A percentile compares a stretch with the other conserved stretches of the same genome.
phyloP scores from a whole-genome alignment of 495 filamentous ascomycete genomes.

The Penicillium argentinense region DNA sequence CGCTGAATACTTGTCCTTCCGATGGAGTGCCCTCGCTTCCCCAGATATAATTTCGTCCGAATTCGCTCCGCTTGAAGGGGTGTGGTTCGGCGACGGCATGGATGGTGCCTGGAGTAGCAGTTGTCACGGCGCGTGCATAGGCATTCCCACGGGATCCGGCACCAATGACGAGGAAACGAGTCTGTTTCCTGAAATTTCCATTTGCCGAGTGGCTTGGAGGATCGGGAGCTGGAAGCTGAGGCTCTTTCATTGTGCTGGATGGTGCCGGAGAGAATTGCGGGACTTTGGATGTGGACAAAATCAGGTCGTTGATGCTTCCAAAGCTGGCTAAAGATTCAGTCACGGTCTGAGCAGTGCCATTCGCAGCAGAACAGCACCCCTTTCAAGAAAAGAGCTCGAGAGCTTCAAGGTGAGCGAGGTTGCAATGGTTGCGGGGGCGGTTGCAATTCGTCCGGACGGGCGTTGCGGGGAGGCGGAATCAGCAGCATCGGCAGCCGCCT shows the following conservation, averaged over 20 bases:
- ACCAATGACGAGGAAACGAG: constrained; percentile 75
- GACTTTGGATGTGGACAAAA: no score
- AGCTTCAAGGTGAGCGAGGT: neutral
- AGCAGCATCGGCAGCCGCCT: constrained; percentile 4
- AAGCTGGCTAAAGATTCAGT: no score
- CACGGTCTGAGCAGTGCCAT: no score
- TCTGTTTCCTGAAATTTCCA: constrained; percentile 9
- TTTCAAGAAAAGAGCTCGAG: no score
- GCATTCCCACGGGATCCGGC: constrained; percentile 80
- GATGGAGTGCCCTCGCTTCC: constrained; percentile 37
- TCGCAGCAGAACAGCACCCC: no score
- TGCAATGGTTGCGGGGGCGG: neutral
- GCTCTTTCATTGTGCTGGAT: constrained; percentile 28
- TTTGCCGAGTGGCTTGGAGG: neutral
- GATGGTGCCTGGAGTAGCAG: constrained; percentile 61
- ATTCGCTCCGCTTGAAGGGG: constrained; percentile 66
- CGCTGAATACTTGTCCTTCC: constrained; percentile 62
- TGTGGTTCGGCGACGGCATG: constrained; percentile 82
- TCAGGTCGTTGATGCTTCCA: no score
- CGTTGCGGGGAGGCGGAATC: constrained; percentile 9
- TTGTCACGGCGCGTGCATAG: constrained; percentile 66
- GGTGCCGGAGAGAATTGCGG: no score
- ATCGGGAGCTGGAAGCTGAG: constrained; percentile 11
- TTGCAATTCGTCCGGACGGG: no score
- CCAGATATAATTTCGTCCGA: constrained; percentile 72